These are phyloP conservation scores for Ogataea philodendri DNA, from an alignment of 805 yeast species.

Conservation along the genomic window DNA sequence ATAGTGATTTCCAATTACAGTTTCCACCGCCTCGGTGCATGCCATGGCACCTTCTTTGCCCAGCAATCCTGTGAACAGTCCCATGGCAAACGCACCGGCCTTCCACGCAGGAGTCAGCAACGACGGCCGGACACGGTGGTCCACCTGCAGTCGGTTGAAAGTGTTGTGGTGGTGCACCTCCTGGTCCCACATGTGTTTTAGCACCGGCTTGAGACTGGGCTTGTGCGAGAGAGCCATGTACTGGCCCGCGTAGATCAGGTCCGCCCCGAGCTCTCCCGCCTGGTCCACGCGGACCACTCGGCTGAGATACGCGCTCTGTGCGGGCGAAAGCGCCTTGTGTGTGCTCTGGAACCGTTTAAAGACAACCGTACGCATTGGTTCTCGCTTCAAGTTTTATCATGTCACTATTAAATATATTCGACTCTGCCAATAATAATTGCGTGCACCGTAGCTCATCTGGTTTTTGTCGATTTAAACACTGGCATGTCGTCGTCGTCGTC, in stretches of 20 bases:
- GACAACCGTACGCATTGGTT: slow-evolving; percentile 2
- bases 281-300: slow-evolving; percentile 88
- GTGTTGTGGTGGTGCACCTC: slow-evolving; percentile 88
- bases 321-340: slow-evolving; percentile 35
- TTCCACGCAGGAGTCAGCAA: slow-evolving; percentile 92
- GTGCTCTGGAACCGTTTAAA: slow-evolving; percentile 17
- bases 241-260: slow-evolving; percentile 90
- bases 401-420: background rate
- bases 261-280: slow-evolving; percentile 97
- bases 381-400: background rate
- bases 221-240: slow-evolving; percentile 66
- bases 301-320: slow-evolving; percentile 70
- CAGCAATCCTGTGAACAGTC: slow-evolving; percentile 78
- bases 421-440: background rate
- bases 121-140: slow-evolving; percentile 86
- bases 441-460: background rate
- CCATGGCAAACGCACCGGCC: slow-evolving; percentile 82
- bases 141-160: slow-evolving; percentile 72
- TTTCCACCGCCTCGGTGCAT: slow-evolving; percentile 97
- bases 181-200: slow-evolving; percentile 98
- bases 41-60: slow-evolving; percentile 99
- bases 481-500: slow-evolving; percentile 33
- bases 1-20: slow-evolving; percentile 95
- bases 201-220: slow-evolving; percentile 74
- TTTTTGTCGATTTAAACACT: slow-evolving; percentile 27